Evolutionary conservation across 305 asterid genomes (phyloP).

Genomic region (Ilex paraguariensis): DNA sequence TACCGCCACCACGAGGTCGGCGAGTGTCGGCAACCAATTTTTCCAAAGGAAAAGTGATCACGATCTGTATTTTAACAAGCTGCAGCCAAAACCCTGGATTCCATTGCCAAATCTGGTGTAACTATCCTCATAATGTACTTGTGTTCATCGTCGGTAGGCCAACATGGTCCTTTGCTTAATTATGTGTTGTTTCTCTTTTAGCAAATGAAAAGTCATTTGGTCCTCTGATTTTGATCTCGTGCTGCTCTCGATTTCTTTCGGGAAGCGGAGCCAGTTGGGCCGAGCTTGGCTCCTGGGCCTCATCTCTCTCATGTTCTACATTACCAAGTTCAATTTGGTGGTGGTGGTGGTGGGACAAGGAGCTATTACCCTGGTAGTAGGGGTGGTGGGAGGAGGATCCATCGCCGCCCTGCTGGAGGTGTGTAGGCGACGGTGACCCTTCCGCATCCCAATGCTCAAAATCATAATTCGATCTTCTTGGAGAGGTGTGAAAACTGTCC

Average conservation of each 20-base stretch:
- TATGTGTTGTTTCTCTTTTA: slow-evolving; percentile 6
- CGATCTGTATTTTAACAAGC: no score
- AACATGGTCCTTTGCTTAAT: no score
- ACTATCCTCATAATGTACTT: no score
- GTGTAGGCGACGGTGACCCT: slow-evolving; percentile 42
- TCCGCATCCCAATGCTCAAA: slow-evolving; percentile 44
- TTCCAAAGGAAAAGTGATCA: no score
- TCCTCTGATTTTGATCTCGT: slow-evolving; percentile 26
- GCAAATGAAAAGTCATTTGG: slow-evolving; percentile 55
- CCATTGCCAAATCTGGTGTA: no score
- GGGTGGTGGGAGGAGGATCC: no score
- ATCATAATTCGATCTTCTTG: slow-evolving; percentile 24
- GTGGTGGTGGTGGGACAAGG: slow-evolving; percentile 15
- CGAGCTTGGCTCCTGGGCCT: slow-evolving; percentile 16
- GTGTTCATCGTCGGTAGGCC: no score
- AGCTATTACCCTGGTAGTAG: not conserved
- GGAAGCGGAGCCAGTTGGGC: slow-evolving; percentile 43
- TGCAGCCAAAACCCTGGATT: no score
- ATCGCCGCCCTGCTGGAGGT: slow-evolving; percentile 19
- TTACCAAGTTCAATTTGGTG: slow-evolving; percentile 37
- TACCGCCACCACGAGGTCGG: no score
- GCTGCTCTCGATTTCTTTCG: slow-evolving; percentile 14
- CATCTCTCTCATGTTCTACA: slow-evolving; percentile 15
- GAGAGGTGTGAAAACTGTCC: slow-evolving; percentile 42
- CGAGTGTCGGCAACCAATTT: no score